These are phyloP conservation scores for Rhodotorula sp. DNA, from an alignment of 1,284 basidiomycete species.

Conservation along the genomic window DNA sequence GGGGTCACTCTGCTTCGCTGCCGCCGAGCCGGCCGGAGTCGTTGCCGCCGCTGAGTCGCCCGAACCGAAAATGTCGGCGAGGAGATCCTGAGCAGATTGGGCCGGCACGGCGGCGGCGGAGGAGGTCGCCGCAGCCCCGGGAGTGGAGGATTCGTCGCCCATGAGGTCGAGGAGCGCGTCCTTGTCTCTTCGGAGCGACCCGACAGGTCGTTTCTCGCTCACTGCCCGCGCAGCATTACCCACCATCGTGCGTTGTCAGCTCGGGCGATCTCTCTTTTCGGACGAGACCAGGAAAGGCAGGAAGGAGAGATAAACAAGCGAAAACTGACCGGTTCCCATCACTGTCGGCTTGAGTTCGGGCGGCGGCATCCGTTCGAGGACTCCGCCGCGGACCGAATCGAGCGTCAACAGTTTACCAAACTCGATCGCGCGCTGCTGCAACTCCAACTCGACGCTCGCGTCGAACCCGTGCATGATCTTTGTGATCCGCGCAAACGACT, in stretches of 20 bases:
- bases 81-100: conserved; percentile 80
- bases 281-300: neutral
- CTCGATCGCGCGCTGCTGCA: conserved; percentile 94
- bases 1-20: conserved; percentile 50
- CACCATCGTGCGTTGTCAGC: too few relatives aligned
- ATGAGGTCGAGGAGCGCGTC: conserved; percentile 69
- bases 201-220: conserved; percentile 89
- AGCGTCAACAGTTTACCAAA: conserved; percentile 77
- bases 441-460: conserved; percentile 83
- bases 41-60: conserved; percentile 50
- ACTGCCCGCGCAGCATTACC: conserved; percentile 54
- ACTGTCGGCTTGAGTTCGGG: conserved; percentile 93
- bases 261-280: too few relatives aligned
- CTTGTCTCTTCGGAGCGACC: conserved; percentile 73
- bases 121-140: conserved; percentile 49
- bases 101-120: conserved; percentile 47
- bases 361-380: conserved; percentile 96
- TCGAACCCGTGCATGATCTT: conserved; percentile 73
- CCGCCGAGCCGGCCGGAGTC: conserved; percentile 40
- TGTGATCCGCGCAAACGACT: conserved; percentile 64
- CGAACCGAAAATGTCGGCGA: conserved; percentile 88
- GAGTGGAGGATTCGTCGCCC: conserved; percentile 59
- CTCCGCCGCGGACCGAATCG: conserved; percentile 72
- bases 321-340: conserved; percentile 69
- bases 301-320: conserved; percentile 41